Base-by-base conservation (phyloP, 176 grass and related monocot genomes). In the Olyra latifolia region DNA sequence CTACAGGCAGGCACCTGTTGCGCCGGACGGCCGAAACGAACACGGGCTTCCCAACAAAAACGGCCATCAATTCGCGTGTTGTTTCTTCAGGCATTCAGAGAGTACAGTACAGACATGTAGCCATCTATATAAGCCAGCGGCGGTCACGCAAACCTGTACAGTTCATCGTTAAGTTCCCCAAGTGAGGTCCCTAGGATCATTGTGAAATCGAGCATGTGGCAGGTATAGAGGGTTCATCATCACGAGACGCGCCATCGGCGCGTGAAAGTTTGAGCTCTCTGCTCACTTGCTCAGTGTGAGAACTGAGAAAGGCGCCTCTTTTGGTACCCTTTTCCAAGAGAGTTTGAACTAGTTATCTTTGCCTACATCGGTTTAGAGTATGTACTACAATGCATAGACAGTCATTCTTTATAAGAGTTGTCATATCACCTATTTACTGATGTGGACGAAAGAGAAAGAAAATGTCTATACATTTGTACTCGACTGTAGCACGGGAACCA, bases 21-120 rank as follows among this genome's bases (percentile, higher is more conserved):
- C 75, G 3, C 65, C 32, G 5, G n/a, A n/a, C n/a, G n/a, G 32
- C 32, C 57, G 65, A 79, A 89, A 80, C 70, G 55, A 89, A 89
- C 87, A 89, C 71, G 77, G 55, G 82, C 71, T 70, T 52, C 27
- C 87, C 38, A 89, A 80, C 87, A 89, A 89, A 89, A 89, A 81
- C 38, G 15, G n/a, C 82, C 62, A 81, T 85, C 17, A 76, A 44
- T 73, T 60, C 42, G 30, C 53, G 43, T 49, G 39, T 16, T 70
- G 43, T 59, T 64, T 54, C 84, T 52, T 55, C 81, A 32, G 67
- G 39, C 53, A 61, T 81, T 62, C 67, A 72, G 67, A 59, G 20
- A 59, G 32, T 35, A n/a, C n/a, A 35, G 32, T 35, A 35, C 32
- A 35, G 32, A 35, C 32, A 35, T 35, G 32, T 35, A 35, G 32